Base-by-base conservation (phyloP, 768 basidiomycete genomes). In the Podaxis carcinomalis region DNA sequence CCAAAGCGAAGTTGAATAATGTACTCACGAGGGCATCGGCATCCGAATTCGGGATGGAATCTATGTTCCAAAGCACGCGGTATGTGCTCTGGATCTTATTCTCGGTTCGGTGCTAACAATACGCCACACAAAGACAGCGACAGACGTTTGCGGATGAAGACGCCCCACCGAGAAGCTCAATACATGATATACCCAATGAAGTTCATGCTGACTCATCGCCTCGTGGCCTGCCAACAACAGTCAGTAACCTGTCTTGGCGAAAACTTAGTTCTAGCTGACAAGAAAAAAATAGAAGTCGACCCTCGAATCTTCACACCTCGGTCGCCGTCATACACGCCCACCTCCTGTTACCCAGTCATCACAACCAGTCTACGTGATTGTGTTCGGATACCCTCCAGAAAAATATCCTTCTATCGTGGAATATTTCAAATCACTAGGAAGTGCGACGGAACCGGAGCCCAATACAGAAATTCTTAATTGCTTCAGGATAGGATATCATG, bases 321-420 rank as follows among this genome's bases (percentile, higher is more conserved):
- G 67, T 10, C 75, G 75, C 7, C 75, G 74, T 39, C 70, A 69
- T 23, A 68, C 63, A 63, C 77, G 63, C 32, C 62, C 61, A 62
- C 70, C 68, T 40, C 57, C 75, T 32, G 46, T 71, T 51, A 61
- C 73, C n/a, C 62, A 75, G 4, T 52, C 73, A 10, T 80, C 83
- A 28, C 60, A 62, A 27, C 77, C 82, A 2, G 70, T 82, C 28
- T 88, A 88, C 67, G 78, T 95, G 37, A 78, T 93, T 67, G 85
- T 95, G 55, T 95, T 93, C 63, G 93, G 93, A n/a, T 95, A 93
- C 69, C 92, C 93, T 4, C 77, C 84, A 35, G 90, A 93, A 72
- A 86, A 86, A 68, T 90, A 88, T 70, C 84, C 82, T 56, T 69
- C 86, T 14, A 85, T 89, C 0, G 84, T 83, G 14, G 89, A 89